Evolutionary conservation across 2,329 filamentous ascomycete species (phyloP), one percentile per base, ranked within the genome.

Genomic region (Talaromyces pinophilus): DNA sequence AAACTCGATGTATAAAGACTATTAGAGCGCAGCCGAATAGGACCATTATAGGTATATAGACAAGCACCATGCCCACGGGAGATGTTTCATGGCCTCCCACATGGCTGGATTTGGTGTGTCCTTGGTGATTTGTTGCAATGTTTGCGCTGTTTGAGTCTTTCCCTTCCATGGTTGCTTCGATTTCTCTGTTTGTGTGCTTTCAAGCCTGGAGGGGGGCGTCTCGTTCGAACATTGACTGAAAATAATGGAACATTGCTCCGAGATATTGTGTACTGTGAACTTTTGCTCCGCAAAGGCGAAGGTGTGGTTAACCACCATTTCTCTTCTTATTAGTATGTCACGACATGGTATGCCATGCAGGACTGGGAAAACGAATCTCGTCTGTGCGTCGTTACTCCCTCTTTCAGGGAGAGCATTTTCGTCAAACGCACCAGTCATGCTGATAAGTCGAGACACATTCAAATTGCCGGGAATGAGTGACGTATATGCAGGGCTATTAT

Each of bases 21-120:
- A 61, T 57, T 2, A 64, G 5, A 33, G 48, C 54, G 25, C 44
- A 59, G 19, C 61, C 33, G 10, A 28, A 10, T 38, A 67, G 44
- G 28, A 30, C 35, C 28, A 67, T 67, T 7, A 67, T 60, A 22
- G 65, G 65, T 8, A 67, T 17, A 35, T 67, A 67, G 52, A 63
- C 11, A 19, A 64, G 22, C 17, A 40, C 33, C n/a, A 60, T 46
- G n/a, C 38, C 54, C n/a, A 48, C 61, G 40, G 64, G 42, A 33
- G 60, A 40, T 4, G 15, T 1, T 19, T 55, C 38, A 33, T 55
- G 33, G 13, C 2, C 17, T 63, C 17, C n/a, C 5, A 10, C 11
- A 54, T 63, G 61, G 11, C 17, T 30, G 33, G 7, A 1, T 40
- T 44, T 54, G 38, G 11, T 22, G 30, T 62, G 5, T 62, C 19